Conservation (phyloP, 176 grass and related monocot genomes). For the Otatea glauca region DNA sequence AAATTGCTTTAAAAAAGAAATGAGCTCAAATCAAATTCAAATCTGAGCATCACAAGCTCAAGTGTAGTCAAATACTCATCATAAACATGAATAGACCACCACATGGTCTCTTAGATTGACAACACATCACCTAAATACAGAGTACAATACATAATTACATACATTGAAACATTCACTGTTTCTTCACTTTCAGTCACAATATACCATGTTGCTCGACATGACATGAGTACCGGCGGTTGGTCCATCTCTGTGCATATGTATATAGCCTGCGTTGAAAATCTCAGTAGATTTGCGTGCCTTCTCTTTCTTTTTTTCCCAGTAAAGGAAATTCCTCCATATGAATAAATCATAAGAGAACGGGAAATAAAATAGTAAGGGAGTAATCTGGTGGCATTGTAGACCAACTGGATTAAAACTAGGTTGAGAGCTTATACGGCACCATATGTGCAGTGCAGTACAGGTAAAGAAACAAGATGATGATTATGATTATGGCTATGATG, state of each 20-base stretch:
- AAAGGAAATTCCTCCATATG: slow-evolving; percentile 4
- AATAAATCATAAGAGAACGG: background rate
- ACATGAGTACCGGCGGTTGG: background rate
- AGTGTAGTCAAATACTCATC: too few species aligned
- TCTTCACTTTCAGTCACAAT: slow-evolving; percentile 9
- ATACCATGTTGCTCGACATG: background rate
- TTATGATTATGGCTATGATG: background rate
- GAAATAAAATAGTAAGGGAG: background rate
- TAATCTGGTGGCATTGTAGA: slow-evolving; percentile 3
- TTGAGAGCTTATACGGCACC: background rate
- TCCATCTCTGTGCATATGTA: slow-evolving; percentile 35
- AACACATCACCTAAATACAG: background rate
- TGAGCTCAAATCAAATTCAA: too few species aligned
- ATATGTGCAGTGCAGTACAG: background rate
- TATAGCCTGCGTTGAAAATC: slow-evolving; percentile 4
- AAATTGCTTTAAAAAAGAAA: too few species aligned
- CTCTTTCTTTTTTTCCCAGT: background rate
- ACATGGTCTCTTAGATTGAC: background rate
- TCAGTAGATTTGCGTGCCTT: background rate
- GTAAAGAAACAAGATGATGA: background rate
- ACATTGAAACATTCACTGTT: slow-evolving; percentile 11
- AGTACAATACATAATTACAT: slow-evolving; percentile 39
- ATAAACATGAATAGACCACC: too few species aligned
- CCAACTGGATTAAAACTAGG: background rate
- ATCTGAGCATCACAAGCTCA: too few species aligned